These are phyloP conservation scores for Pseudogymnoascus sp. DNA, from an alignment of 2,329 filamentous ascomycete genomes.

Conservation along the genomic window DNA sequence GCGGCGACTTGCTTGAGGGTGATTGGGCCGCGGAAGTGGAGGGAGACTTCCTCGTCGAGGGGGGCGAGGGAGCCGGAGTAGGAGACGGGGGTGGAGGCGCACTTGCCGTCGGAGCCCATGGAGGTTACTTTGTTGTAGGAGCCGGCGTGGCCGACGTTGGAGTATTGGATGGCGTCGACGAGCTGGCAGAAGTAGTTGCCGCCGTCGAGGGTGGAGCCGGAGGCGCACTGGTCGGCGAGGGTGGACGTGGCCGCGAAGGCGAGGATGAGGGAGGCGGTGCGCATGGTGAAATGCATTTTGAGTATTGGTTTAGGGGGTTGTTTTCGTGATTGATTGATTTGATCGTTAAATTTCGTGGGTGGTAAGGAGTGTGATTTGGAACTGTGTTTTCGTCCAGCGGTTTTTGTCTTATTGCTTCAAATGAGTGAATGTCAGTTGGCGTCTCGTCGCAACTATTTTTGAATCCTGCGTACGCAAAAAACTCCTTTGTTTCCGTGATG, in stretches of 20 bases:
- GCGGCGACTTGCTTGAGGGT: slow-evolving; percentile 60
- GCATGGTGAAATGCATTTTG: slow-evolving; percentile 14
- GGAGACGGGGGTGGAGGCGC: slow-evolving; percentile 41
- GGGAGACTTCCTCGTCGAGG: slow-evolving; percentile 63
- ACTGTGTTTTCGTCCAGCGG: not conserved
- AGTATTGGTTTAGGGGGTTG: not conserved
- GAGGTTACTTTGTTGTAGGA: slow-evolving; percentile 55
- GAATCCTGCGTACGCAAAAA: not conserved
- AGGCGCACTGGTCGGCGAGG: slow-evolving; percentile 25
- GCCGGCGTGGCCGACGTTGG: slow-evolving; percentile 50
- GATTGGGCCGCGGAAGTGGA: slow-evolving; percentile 66
- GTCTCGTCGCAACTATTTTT: not conserved
- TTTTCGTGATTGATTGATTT: not conserved
- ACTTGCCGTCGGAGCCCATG: slow-evolving; percentile 51
- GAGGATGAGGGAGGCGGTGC: slow-evolving; percentile 14
- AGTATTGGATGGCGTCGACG: slow-evolving; percentile 61
- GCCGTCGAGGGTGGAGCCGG: slow-evolving; percentile 27
- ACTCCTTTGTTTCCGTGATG: not conserved
- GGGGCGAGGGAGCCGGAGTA: slow-evolving; percentile 59
- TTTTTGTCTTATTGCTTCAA: not conserved
- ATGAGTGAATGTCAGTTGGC: not conserved
- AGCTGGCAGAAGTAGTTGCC: slow-evolving; percentile 61
- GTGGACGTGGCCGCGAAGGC: slow-evolving; percentile 14
- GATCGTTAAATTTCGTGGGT: slow-evolving; percentile 1
- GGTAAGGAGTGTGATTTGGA: not conserved